These are phyloP conservation scores for Exophiala calicioides DNA, from an alignment of 2,329 filamentous ascomycete species.

Conservation along the genomic window DNA sequence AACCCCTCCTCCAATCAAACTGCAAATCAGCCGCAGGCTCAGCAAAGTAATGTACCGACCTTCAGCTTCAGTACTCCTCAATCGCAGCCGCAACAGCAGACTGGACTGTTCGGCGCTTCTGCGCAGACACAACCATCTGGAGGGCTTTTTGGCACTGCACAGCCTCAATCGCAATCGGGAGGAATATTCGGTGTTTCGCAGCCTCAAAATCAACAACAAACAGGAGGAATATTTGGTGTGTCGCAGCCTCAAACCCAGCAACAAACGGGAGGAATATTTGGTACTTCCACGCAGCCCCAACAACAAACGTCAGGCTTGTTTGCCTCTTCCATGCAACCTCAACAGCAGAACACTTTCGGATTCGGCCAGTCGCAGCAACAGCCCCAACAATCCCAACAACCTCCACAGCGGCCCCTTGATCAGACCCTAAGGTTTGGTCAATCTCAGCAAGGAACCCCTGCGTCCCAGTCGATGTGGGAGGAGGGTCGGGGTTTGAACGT, in stretches of 20 bases:
- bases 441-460: conserved; percentile 47
- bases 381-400: conserved; percentile 41
- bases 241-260: conserved; percentile 36
- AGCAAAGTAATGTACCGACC: conserved; percentile 17
- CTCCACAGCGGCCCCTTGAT: conserved; percentile 44
- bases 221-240: conserved; percentile 43
- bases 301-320: conserved; percentile 36
- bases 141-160: conserved; percentile 32
- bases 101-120: conserved; percentile 40
- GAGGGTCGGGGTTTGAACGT: conserved; percentile 39
- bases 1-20: conserved; percentile 15
- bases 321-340: conserved; percentile 24
- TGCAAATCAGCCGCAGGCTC: conserved; percentile 14
- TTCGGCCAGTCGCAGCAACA: conserved; percentile 42
- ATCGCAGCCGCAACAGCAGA: conserved; percentile 26
- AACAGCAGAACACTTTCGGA: conserved; percentile 31
- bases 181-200: conserved; percentile 34
- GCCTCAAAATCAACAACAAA: conserved; percentile 30
- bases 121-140: conserved; percentile 29
- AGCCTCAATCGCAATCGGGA: conserved; percentile 34
- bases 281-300: conserved; percentile 32
- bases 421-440: conserved; percentile 44
- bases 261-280: conserved; percentile 32
- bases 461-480: conserved; percentile 22
- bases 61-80: conserved; percentile 22